Base-by-base conservation (phyloP, 768 basidiomycete genomes). In the Coprinopsis cinerea region DNA sequence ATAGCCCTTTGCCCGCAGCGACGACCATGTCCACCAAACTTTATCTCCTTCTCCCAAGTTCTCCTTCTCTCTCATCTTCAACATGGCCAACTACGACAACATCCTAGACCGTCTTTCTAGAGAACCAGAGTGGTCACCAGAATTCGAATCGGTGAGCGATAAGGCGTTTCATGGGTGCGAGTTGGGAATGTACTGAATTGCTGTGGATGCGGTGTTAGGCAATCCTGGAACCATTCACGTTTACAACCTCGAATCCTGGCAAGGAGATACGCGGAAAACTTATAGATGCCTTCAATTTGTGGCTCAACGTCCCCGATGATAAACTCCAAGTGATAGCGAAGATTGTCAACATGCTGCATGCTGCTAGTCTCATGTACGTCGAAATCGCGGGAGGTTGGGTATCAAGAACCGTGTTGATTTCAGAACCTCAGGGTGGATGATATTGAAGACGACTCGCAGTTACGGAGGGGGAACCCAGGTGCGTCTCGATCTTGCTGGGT, bases 261-360 rank as follows among this genome's bases (percentile, higher is more conserved):
- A 97, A 98, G 65, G 95, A 97, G 52, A 85, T 98, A 54, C 82
- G 96, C 10, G 73, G 83, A 0, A 78, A 83, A 58, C 76, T 99
- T 61, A 91, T 95, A 54, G 86, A 85, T 45, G 92, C 95, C 0
- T 98, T 98, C 79, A 95, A 98, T 58, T 30, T 69, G 1, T 99
- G 96, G 96, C 78, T 98, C 13, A 63, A 83, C 5, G 92, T 98
- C 1, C 88, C 91, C 0, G 62, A 69, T 23, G 76, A 78, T 22
- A 85, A 85, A 63, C 76, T 96, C 15, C 63, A 64, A 23, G 70
- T 87, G 36, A 92, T 99, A 52, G 77, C 83, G 2, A 77, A 76
- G 54, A 79, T 99, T 47, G 88, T 99, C 27, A 83, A 82, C 60
- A 97, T 95, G 92, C 73, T 98, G 17, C 96, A 99, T 58, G 92